Conservation (phyloP, 768 basidiomycete species). For the Boletellus sp. region DNA sequence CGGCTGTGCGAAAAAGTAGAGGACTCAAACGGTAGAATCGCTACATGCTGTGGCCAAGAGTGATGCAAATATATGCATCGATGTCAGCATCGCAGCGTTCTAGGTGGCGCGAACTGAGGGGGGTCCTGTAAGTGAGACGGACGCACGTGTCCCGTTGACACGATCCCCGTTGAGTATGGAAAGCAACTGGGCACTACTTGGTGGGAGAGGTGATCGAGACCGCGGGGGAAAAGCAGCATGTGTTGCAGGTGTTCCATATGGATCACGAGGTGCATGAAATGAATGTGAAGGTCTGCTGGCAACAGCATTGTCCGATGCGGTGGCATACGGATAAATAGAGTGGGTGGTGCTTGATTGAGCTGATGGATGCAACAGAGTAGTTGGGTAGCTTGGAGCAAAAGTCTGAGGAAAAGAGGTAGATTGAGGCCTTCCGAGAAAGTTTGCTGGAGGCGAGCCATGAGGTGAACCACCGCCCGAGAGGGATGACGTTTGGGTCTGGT, state of each 20-base stretch:
- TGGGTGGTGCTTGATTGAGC: slow-evolving; percentile 7
- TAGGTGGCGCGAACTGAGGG: slow-evolving; percentile 24
- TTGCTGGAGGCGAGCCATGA: slow-evolving; percentile 4
- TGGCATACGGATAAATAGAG: slow-evolving; percentile 15
- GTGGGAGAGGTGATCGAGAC: slow-evolving; percentile 16
- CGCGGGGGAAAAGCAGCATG: slow-evolving; percentile 11
- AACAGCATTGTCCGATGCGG: slow-evolving; percentile 6
- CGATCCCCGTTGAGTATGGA: slow-evolving; percentile 35
- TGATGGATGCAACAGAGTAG: slow-evolving; percentile 13
- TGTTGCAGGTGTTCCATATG: slow-evolving; percentile 10
- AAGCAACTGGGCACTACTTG: slow-evolving; percentile 30
- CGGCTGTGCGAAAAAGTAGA: not conserved
- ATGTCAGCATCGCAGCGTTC: slow-evolving; percentile 12
- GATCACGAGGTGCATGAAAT: slow-evolving; percentile 11
- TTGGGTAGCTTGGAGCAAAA: slow-evolving; percentile 18
- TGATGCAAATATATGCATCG: slow-evolving; percentile 21
- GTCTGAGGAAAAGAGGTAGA: slow-evolving; percentile 14
- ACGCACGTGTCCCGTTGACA: slow-evolving; percentile 6
- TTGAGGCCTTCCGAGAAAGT: slow-evolving; percentile 3
- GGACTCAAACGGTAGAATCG: slow-evolving; percentile 1
- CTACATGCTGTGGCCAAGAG: slow-evolving; percentile 4
- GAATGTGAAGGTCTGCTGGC: slow-evolving; percentile 6
- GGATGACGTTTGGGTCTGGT: slow-evolving; percentile 17
- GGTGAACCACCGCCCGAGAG: slow-evolving; percentile 4
- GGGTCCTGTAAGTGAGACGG: slow-evolving; percentile 7